A percentile compares a stretch with the other conserved stretches of the same genome.
These are phyloP conservation scores for Fusarium agapanthi DNA, from an alignment of 2,329 filamentous ascomycete species.

Conservation along the genomic window DNA sequence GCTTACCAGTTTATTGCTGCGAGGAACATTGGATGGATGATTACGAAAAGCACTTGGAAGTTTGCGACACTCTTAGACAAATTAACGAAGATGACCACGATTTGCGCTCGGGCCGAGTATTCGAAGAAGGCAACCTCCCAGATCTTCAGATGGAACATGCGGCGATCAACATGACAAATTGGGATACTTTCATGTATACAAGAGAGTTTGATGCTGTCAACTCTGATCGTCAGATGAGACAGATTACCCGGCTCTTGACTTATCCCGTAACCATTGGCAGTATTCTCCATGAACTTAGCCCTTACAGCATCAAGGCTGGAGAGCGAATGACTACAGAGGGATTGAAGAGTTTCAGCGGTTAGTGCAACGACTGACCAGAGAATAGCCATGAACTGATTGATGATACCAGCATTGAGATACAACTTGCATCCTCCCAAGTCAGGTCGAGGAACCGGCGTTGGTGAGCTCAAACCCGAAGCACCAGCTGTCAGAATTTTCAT, in stretches of 20 bases:
- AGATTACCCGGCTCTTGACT: conserved; percentile 91
- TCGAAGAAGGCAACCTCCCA: conserved; percentile 93
- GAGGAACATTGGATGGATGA: conserved; percentile 96
- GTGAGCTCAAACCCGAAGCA: conserved; percentile 82
- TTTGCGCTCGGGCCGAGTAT: conserved; percentile 86
- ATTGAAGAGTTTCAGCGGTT: conserved; percentile 91
- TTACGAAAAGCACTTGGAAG: conserved; percentile 89
- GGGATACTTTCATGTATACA: conserved; percentile 96
- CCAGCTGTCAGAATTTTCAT: conserved; percentile 93
- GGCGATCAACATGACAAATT: conserved; percentile 96
- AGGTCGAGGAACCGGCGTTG: conserved; percentile 77
- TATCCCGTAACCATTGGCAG: conserved; percentile 94
- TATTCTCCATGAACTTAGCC: conserved; percentile 91
- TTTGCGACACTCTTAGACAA: conserved; percentile 89
- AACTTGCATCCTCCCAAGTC: conserved; percentile 87
- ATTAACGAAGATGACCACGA: conserved; percentile 99
- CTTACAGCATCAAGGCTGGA: conserved; percentile 80
- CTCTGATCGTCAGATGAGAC: conserved; percentile 87
- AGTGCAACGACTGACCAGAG: conserved; percentile 45
- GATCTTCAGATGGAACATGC: conserved; percentile 91
- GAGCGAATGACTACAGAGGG: conserved; percentile 86
- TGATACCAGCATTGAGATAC: conserved; percentile 79
- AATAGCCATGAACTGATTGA: neutral
- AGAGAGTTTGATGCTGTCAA: conserved; percentile 92
- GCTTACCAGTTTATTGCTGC: conserved; percentile 91